Conservation (phyloP, 2,329 filamentous ascomycete genomes). For the Didymella pinodella region DNA sequence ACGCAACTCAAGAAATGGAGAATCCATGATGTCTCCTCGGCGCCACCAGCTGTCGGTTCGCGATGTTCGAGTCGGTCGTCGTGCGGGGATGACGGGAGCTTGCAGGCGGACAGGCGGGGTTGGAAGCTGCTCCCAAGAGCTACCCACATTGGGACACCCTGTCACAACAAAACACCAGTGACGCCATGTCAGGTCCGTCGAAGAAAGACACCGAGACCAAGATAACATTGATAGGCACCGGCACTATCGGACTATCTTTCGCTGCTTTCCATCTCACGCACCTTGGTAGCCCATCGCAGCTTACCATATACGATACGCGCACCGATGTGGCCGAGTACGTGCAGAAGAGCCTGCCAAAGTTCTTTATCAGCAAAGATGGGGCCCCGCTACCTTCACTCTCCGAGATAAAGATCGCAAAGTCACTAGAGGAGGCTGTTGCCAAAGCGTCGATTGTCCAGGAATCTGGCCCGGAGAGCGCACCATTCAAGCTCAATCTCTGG, state of each 20-base stretch:
- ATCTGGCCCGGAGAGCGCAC: conserved; percentile 63
- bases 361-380: conserved; percentile 41
- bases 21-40: conserved; percentile 29
- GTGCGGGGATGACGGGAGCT: conserved; percentile 37
- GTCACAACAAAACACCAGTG: conserved; percentile 2
- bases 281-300: conserved; percentile 47
- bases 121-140: conserved; percentile 22
- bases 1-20: neutral
- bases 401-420: conserved; percentile 46
- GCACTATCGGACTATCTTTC: conserved; percentile 65
- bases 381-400: conserved; percentile 28
- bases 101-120: conserved; percentile 29
- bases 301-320: conserved; percentile 62
- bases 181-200: conserved; percentile 17
- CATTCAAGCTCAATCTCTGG: conserved; percentile 63
- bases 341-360: conserved; percentile 52
- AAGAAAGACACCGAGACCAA: conserved; percentile 23
- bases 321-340: conserved; percentile 58
- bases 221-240: conserved; percentile 56
- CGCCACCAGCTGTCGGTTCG: conserved; percentile 32
- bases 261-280: conserved; percentile 61
- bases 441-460: conserved; percentile 65
- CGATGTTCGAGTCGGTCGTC: conserved; percentile 39
- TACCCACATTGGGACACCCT: conserved; percentile 14
- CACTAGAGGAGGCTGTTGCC: conserved; percentile 54